Conservation (phyloP, 2,329 filamentous ascomycete species). For the Fusarium penzigii region DNA sequence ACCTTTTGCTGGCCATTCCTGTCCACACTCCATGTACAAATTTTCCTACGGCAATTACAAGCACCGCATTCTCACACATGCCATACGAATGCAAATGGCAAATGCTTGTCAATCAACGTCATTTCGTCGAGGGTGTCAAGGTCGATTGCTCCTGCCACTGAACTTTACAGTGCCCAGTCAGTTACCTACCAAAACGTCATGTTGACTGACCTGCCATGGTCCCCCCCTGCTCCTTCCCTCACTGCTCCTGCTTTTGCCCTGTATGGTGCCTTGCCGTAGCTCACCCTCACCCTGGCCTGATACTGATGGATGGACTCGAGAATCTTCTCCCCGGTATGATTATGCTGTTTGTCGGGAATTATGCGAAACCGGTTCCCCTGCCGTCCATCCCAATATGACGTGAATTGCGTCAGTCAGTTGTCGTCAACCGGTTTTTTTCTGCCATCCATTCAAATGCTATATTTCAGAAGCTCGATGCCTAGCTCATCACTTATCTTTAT, state of each 20-base stretch:
- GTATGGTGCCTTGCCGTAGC: too few relatives aligned
- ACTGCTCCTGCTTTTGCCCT: too few relatives aligned
- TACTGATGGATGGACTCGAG: conserved; percentile 1
- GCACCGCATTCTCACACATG: too few relatives aligned
- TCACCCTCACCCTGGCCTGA: conserved; percentile 13
- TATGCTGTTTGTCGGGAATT: neutral
- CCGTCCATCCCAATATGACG: conserved; percentile 21
- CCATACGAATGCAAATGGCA: too few relatives aligned
- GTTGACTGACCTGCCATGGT: neutral
- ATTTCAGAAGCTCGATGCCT: conserved; percentile 23
- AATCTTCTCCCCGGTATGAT: conserved; percentile 4
- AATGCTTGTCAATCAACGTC: too few relatives aligned
- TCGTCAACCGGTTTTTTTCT: conserved; percentile 23
- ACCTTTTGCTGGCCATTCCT: too few relatives aligned
- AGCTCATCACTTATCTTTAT: conserved; percentile 2
- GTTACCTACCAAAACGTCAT: neutral
- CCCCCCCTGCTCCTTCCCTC: too few relatives aligned
- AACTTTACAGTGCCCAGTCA: too few relatives aligned
- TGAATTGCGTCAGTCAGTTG: conserved; percentile 28
- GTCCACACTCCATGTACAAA: too few relatives aligned
- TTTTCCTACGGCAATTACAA: too few relatives aligned
- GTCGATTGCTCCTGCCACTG: too few relatives aligned
- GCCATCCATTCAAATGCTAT: conserved; percentile 3
- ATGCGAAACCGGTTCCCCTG: conserved; percentile 26
- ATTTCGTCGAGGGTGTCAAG: neutral